Percentiles rank a stretch among this genome's conserved stretches.
Conservation (phyloP, 2,329 filamentous ascomycete species). For the Penicillium fuscoglaucum region DNA sequence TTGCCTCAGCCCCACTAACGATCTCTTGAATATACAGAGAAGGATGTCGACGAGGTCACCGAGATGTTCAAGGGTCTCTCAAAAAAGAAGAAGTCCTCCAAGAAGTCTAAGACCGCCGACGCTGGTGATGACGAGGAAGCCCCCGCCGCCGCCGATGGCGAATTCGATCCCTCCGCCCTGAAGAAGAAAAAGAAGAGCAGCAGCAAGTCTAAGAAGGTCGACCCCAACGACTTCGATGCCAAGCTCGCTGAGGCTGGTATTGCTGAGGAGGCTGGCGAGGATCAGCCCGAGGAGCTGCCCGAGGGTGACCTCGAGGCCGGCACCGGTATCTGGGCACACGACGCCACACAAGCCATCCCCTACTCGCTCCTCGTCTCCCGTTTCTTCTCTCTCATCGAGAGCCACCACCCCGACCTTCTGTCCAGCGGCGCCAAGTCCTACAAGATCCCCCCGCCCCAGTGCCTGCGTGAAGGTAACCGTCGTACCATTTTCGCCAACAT, state of each 20-base stretch:
- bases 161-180: slow-evolving; percentile 67
- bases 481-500: slow-evolving; percentile 99
- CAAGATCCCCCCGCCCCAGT: slow-evolving; percentile 98
- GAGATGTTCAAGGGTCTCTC: slow-evolving; percentile 68
- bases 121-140: slow-evolving; percentile 53
- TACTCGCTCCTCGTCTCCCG: slow-evolving; percentile 84
- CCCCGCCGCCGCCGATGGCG: slow-evolving; percentile 54
- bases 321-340: slow-evolving; percentile 87
- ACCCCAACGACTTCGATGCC: slow-evolving; percentile 65
- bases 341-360: slow-evolving; percentile 72
- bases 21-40: slow-evolving; percentile 43
- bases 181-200: slow-evolving; percentile 77
- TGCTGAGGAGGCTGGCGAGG: slow-evolving; percentile 59
- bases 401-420: slow-evolving; percentile 95
- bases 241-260: slow-evolving; percentile 63
- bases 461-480: slow-evolving; percentile 99
- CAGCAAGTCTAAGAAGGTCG: slow-evolving; percentile 54
- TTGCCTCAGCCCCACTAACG: slow-evolving; percentile 29
- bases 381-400: slow-evolving; percentile 92
- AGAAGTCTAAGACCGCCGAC: slow-evolving; percentile 59
- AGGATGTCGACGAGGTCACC: slow-evolving; percentile 65
- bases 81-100: slow-evolving; percentile 70
- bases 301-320: slow-evolving; percentile 80
- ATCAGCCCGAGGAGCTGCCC: slow-evolving; percentile 56
- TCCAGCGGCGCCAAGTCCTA: slow-evolving; percentile 88